Conservation (phyloP, 805 yeast species). For the Debaryomyces tyrocola region DNA sequence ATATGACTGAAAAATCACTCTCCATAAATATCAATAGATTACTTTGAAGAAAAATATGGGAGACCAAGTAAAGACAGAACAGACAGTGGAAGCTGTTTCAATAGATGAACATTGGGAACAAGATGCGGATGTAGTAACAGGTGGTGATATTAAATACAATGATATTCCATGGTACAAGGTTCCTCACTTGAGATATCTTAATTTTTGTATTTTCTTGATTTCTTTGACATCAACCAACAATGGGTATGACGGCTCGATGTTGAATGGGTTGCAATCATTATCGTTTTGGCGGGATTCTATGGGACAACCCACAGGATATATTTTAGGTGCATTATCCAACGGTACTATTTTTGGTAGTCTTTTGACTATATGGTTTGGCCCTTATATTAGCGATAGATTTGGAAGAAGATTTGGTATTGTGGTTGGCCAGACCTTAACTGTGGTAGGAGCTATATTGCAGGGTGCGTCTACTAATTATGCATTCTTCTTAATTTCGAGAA, state of each 20-base stretch:
- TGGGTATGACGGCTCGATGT: slow-evolving; percentile 50
- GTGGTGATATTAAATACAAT: slow-evolving; percentile 1
- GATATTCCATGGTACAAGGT: slow-evolving; percentile 28
- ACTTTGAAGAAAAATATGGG: too few species aligned
- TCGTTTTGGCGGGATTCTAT: slow-evolving; percentile 40
- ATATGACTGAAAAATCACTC: too few species aligned
- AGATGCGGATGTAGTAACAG: neutral
- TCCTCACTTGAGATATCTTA: slow-evolving; percentile 38
- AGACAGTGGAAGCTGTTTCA: neutral
- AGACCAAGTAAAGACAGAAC: neutral
- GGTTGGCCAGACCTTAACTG: slow-evolving; percentile 23
- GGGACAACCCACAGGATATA: slow-evolving; percentile 38
- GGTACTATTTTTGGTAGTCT: slow-evolving; percentile 45
- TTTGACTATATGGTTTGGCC: slow-evolving; percentile 26
- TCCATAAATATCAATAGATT: too few species aligned
- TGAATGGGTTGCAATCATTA: slow-evolving; percentile 52
- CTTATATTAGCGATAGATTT: slow-evolving; percentile 31
- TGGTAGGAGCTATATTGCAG: slow-evolving; percentile 39
- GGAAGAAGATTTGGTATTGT: slow-evolving; percentile 38
- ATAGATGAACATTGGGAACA: neutral
- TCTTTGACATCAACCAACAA: slow-evolving; percentile 49
- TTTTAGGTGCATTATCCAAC: slow-evolving; percentile 41
- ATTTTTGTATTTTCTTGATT: slow-evolving; percentile 37
- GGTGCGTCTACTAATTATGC: slow-evolving; percentile 36
- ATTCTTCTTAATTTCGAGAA: slow-evolving; percentile 44